These are phyloP conservation scores for Apiospora pterosperma DNA, from an alignment of 2,329 filamentous ascomycete genomes.

Conservation along the genomic window DNA sequence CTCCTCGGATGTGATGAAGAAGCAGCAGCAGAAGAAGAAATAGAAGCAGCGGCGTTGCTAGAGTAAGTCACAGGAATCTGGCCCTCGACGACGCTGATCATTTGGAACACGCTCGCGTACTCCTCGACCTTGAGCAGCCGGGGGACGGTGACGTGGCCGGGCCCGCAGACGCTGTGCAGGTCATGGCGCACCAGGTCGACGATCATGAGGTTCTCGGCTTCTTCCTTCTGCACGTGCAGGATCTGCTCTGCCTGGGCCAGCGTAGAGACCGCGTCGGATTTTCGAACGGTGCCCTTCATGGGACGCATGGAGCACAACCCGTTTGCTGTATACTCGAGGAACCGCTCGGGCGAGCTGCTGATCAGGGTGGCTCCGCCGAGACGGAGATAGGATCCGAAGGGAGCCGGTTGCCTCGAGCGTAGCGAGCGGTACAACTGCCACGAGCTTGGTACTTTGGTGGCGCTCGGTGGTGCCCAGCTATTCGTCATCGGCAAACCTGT, in stretches of 20 bases:
- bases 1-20: no score
- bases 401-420: constrained; percentile 70
- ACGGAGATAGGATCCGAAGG: constrained; percentile 79
- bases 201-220: constrained; percentile 97
- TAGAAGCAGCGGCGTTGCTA: not conserved
- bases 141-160: constrained; percentile 68
- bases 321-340: constrained; percentile 56
- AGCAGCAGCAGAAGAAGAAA: not conserved
- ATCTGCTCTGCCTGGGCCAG: constrained; percentile 69
- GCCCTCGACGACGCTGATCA: constrained; percentile 84
- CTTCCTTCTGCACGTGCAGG: constrained; percentile 80
- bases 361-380: constrained; percentile 69
- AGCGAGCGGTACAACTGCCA: constrained; percentile 74
- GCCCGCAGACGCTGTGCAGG: constrained; percentile 77
- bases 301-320: constrained; percentile 77
- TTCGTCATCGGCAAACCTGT: constrained; percentile 29
- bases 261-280: constrained; percentile 61
- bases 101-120: constrained; percentile 86
- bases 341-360: constrained; percentile 85
- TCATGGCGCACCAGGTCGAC: constrained; percentile 95
- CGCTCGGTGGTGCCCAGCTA: constrained; percentile 15
- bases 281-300: constrained; percentile 96
- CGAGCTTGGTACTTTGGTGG: constrained; percentile 19
- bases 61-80: constrained; percentile 43
- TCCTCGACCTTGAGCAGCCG: constrained; percentile 86